These are phyloP conservation scores for Jackrogersella multiformis DNA, from an alignment of 495 filamentous ascomycete species.

Conservation along the genomic window DNA sequence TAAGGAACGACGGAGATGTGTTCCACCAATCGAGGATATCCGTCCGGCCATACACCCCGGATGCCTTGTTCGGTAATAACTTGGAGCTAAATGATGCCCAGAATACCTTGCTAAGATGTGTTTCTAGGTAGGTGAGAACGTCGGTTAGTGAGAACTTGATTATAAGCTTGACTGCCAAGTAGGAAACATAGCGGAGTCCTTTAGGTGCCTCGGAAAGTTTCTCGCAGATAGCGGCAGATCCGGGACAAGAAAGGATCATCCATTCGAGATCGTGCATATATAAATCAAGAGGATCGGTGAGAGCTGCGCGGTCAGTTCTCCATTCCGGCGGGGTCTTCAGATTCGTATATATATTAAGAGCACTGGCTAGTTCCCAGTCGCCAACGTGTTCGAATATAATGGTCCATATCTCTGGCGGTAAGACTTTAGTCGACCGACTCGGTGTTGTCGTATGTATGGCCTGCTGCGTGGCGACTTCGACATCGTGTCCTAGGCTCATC, in stretches of 20 bases:
- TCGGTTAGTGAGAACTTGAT: conserved; percentile 86
- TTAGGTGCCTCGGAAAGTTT: conserved; percentile 71
- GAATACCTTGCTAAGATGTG: conserved; percentile 79
- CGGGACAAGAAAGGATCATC: conserved; percentile 73
- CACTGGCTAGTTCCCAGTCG: conserved; percentile 89
- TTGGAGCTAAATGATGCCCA: conserved; percentile 82
- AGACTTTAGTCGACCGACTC: conserved; percentile 41
- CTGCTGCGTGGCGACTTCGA: conserved; percentile 60
- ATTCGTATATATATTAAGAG: conserved; percentile 80
- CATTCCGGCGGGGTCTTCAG: conserved; percentile 78
- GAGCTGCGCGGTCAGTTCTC: conserved; percentile 56
- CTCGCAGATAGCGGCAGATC: conserved; percentile 71
- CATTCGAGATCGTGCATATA: conserved; percentile 76
- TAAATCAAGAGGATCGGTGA: conserved; percentile 58
- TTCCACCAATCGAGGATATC: conserved; percentile 91
- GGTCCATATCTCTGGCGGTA: conserved; percentile 89
- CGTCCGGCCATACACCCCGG: conserved; percentile 83
- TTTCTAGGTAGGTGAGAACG: conserved; percentile 82
- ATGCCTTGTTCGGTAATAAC: conserved; percentile 84
- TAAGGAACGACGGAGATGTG: conserved; percentile 73
- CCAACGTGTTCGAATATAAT: conserved; percentile 82
- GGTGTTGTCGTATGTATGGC: conserved; percentile 44
- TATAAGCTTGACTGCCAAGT: conserved; percentile 83
- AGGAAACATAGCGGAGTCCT: conserved; percentile 76
- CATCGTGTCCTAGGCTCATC: conserved; percentile 67